phyloP scores from a whole-genome alignment of 2,329 filamentous ascomycete species.

The Sporothrix brasiliensis region DNA sequence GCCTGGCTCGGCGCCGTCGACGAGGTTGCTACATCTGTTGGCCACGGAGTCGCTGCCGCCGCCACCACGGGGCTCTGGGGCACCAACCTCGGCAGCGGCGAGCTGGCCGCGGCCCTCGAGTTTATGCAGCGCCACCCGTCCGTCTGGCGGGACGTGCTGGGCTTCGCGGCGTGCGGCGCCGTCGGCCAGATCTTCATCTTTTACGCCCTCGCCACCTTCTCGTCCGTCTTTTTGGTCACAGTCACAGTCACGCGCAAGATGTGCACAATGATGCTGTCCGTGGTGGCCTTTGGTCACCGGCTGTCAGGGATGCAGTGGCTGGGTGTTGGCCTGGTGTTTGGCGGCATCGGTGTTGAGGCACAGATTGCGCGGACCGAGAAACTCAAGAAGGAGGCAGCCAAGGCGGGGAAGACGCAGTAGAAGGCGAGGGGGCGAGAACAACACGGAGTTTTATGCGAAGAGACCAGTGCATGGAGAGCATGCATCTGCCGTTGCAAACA shows the following conservation, averaged over 20 bases:
- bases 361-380: conserved; percentile 81
- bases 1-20: conserved; percentile 71
- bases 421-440: no score
- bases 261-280: conserved; percentile 97
- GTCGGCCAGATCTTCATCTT: conserved; percentile 97
- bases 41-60: neutral
- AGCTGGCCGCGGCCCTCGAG: conserved; percentile 74
- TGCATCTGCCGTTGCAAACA: neutral
- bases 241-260: conserved; percentile 98
- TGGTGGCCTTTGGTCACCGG: conserved; percentile 89
- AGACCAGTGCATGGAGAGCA: neutral
- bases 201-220: conserved; percentile 91
- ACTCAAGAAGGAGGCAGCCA: conserved; percentile 65
- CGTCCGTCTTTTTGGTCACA: conserved; percentile 86
- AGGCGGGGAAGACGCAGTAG: conserved; percentile 35
- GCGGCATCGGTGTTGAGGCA: conserved; percentile 90
- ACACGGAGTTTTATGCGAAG: no score
- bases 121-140: conserved; percentile 80
- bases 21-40: conserved; percentile 57
- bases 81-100: conserved; percentile 59
- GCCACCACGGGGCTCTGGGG: conserved; percentile 41
- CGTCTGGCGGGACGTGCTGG: conserved; percentile 84
- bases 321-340: conserved; percentile 90
- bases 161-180: conserved; percentile 87
- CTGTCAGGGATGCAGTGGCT: conserved; percentile 90